Percentiles rank a stretch among this genome's conserved stretches.
Conservation (phyloP, 2,329 filamentous ascomycete genomes). For the Diaporthe helianthi region DNA sequence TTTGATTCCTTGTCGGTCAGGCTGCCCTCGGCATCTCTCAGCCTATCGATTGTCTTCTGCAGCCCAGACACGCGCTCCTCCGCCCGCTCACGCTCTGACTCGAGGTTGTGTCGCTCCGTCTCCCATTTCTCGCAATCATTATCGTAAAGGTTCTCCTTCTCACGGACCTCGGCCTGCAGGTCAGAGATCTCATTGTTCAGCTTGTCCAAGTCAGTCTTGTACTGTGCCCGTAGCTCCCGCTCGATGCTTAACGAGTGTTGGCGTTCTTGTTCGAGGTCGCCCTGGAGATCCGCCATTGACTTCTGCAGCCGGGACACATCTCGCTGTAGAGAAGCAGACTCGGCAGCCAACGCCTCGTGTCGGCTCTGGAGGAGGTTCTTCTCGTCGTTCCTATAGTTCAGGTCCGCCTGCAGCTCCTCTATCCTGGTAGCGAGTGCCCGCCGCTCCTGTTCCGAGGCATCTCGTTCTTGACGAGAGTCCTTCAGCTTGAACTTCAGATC, state of each 20-base stretch:
- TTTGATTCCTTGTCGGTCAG: slow-evolving; percentile 72
- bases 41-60: slow-evolving; percentile 73
- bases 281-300: slow-evolving; percentile 55
- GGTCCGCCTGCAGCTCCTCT: slow-evolving; percentile 63
- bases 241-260: slow-evolving; percentile 66
- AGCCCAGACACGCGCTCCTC: slow-evolving; percentile 73
- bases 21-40: slow-evolving; percentile 72
- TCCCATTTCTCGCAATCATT: slow-evolving; percentile 78
- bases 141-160: slow-evolving; percentile 74
- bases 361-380: slow-evolving; percentile 74
- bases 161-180: slow-evolving; percentile 69
- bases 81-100: slow-evolving; percentile 69
- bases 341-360: slow-evolving; percentile 70
- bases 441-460: slow-evolving; percentile 47
- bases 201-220: slow-evolving; percentile 61
- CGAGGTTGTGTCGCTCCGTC: slow-evolving; percentile 67
- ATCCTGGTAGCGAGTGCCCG: slow-evolving; percentile 57
- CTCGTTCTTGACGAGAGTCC: slow-evolving; percentile 52
- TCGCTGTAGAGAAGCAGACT: slow-evolving; percentile 71
- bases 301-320: slow-evolving; percentile 63
- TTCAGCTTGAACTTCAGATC: slow-evolving; percentile 54
- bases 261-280: slow-evolving; percentile 59
- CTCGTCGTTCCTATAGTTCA: slow-evolving; percentile 66
- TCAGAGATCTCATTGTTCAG: slow-evolving; percentile 66
- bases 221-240: slow-evolving; percentile 62